Evolutionary conservation across 2,329 filamentous ascomycete genomes (phyloP).

Genomic region (Colletotrichum gigasporum): DNA sequence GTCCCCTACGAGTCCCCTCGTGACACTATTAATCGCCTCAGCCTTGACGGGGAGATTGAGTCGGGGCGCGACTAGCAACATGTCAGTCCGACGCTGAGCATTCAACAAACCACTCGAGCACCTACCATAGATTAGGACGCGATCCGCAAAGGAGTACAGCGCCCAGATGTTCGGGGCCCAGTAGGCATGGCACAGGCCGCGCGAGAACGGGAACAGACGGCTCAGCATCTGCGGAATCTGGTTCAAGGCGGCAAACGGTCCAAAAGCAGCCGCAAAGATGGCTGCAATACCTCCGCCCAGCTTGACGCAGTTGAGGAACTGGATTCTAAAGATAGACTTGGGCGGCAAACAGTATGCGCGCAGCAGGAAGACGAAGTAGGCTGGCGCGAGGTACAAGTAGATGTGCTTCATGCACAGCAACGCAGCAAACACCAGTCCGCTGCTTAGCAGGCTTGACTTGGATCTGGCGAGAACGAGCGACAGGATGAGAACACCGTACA

Average conservation of each 20-base stretch:
- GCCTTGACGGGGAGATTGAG: slow-evolving; percentile 78
- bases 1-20: slow-evolving; percentile 90
- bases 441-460: slow-evolving; percentile 77
- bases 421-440: slow-evolving; percentile 84
- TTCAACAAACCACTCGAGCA: slow-evolving; percentile 21
- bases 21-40: slow-evolving; percentile 86
- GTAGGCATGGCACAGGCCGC: slow-evolving; percentile 95
- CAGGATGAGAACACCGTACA: slow-evolving; percentile 89
- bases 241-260: slow-evolving; percentile 82
- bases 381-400: slow-evolving; percentile 93
- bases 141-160: slow-evolving; percentile 91
- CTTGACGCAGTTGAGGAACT: slow-evolving; percentile 83
- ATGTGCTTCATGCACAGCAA: slow-evolving; percentile 97
- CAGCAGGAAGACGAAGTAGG: slow-evolving; percentile 95
- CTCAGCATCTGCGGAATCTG: slow-evolving; percentile 87
- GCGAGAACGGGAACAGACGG: slow-evolving; percentile 91
- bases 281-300: slow-evolving; percentile 77
- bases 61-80: slow-evolving; percentile 76
- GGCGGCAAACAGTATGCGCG: slow-evolving; percentile 87
- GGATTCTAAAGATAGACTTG: slow-evolving; percentile 78
- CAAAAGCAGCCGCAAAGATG: slow-evolving; percentile 85
- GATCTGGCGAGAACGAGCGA: slow-evolving; percentile 86
- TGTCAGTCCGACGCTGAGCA: slow-evolving; percentile 42
- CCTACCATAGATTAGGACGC: slow-evolving; percentile 82
- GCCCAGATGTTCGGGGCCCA: slow-evolving; percentile 99